Evolutionary conservation across 2,329 filamentous ascomycete species (phyloP).

Genomic region (Microcyclospora pomicola): DNA sequence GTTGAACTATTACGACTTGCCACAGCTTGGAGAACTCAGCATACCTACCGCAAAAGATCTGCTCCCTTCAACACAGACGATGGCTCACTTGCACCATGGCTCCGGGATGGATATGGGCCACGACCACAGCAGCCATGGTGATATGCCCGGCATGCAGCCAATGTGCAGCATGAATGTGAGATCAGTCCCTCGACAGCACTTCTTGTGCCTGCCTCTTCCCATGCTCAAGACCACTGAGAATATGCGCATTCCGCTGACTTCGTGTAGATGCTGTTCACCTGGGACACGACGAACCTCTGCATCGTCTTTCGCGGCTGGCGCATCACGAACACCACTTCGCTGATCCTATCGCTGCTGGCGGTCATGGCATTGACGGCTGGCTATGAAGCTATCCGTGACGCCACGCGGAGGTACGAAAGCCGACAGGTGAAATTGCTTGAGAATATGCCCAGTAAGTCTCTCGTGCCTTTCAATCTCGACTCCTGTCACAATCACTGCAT

Average conservation of each 20-base stretch:
- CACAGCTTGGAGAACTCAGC: too few relatives aligned
- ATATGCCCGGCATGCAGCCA: constrained; percentile 36
- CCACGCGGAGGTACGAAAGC: constrained; percentile 62
- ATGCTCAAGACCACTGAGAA: neutral
- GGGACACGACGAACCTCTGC: constrained; percentile 85
- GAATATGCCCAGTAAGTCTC: constrained; percentile 24
- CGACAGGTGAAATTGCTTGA: constrained; percentile 36
- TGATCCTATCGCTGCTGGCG: constrained; percentile 69
- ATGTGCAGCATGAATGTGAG: constrained; percentile 87
- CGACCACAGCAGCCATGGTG: constrained; percentile 30
- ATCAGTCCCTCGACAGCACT: too few relatives aligned
- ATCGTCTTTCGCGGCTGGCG: constrained; percentile 92
- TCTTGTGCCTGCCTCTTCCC: constrained; percentile 3
- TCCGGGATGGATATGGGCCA: constrained; percentile 8
- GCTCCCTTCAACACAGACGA: too few relatives aligned
- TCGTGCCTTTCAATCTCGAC: neutral
- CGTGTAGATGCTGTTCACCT: constrained; percentile 88
- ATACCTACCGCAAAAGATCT: too few relatives aligned
- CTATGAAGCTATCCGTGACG: constrained; percentile 76
- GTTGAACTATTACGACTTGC: too few relatives aligned
- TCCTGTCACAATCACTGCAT: too few relatives aligned
- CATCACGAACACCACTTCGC: constrained; percentile 56
- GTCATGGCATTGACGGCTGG: constrained; percentile 76
- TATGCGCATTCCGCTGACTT: neutral
- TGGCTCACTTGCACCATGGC: too few relatives aligned